phyloP scores from a whole-genome alignment of 2,329 filamentous ascomycete genomes.

The Aspergillus sp. region DNA sequence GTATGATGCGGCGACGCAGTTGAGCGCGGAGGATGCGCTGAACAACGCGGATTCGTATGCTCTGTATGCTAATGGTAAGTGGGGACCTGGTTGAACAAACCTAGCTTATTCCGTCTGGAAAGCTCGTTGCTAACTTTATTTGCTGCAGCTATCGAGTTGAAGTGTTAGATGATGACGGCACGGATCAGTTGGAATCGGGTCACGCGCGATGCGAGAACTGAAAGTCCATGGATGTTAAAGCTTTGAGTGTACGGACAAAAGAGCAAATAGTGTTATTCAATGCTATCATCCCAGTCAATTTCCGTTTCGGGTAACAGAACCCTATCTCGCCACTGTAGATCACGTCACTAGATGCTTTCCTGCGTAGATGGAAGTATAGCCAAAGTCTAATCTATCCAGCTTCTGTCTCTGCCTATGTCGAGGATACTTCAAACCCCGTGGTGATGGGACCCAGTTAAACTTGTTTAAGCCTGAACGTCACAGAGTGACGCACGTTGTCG shows the following conservation, averaged over 20 bases:
- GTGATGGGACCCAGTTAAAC: neutral
- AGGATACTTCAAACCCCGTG: too few relatives aligned
- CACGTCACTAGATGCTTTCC: neutral
- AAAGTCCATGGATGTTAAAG: neutral
- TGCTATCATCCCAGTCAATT: neutral
- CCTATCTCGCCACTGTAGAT: neutral
- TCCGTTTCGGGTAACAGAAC: neutral
- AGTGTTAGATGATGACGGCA: neutral
- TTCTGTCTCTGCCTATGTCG: too few relatives aligned
- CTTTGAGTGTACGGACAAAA: neutral
- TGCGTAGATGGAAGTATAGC: too few relatives aligned
- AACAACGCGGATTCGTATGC: constrained; percentile 64
- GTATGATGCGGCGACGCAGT: constrained; percentile 49
- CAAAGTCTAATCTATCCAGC: too few relatives aligned
- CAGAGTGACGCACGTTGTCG: neutral
- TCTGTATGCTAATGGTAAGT: constrained; percentile 51
- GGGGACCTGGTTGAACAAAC: too few relatives aligned
- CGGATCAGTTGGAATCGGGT: too few relatives aligned
- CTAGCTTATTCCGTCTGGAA: too few relatives aligned
- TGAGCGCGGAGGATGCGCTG: constrained; percentile 54
- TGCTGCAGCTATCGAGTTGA: neutral
- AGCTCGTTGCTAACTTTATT: neutral
- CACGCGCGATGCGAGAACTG: too few relatives aligned
- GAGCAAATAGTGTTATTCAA: neutral
- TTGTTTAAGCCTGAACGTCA: neutral